Evolutionary conservation across 208 protist species (phyloP).

Genomic region (Porcisia deanei): DNA sequence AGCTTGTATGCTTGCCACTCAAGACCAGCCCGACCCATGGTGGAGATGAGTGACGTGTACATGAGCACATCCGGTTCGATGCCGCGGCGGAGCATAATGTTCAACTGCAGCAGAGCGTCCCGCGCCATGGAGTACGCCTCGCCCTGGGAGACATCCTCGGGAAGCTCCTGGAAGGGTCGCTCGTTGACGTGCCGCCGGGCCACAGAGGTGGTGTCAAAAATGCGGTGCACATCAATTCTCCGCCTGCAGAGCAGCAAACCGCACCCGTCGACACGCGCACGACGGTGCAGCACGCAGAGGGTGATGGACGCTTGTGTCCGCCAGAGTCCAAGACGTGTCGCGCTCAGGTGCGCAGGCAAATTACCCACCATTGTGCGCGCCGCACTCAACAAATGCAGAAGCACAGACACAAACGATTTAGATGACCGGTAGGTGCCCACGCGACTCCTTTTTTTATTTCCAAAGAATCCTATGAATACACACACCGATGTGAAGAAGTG

Average conservation of each 20-base stretch:
- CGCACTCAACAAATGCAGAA: background rate
- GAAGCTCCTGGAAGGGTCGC: constrained; percentile 61
- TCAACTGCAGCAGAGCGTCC: constrained; percentile 90
- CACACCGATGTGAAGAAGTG: background rate
- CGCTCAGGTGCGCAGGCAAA: background rate
- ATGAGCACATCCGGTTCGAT: constrained; percentile 91
- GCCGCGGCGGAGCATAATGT: constrained; percentile 91
- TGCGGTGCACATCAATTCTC: background rate
- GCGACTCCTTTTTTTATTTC: background rate
- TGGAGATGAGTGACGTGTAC: constrained; percentile 92
- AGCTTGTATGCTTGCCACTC: constrained; percentile 95
- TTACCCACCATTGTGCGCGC: background rate
- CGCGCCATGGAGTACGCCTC: constrained; percentile 74
- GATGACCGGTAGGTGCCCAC: background rate
- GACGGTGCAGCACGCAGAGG: background rate
- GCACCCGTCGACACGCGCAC: background rate
- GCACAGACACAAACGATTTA: background rate
- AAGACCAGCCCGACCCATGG: constrained; percentile 82
- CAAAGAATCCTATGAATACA: background rate
- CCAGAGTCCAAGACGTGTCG: background rate
- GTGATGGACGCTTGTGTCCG: background rate
- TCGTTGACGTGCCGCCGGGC: constrained; percentile 55
- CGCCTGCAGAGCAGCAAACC: constrained; percentile 7
- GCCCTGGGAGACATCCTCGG: constrained; percentile 43
- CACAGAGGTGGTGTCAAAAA: background rate